These are phyloP conservation scores for Citropsis articulata DNA, from an alignment of 345 rosid genomes.

Conservation along the genomic window DNA sequence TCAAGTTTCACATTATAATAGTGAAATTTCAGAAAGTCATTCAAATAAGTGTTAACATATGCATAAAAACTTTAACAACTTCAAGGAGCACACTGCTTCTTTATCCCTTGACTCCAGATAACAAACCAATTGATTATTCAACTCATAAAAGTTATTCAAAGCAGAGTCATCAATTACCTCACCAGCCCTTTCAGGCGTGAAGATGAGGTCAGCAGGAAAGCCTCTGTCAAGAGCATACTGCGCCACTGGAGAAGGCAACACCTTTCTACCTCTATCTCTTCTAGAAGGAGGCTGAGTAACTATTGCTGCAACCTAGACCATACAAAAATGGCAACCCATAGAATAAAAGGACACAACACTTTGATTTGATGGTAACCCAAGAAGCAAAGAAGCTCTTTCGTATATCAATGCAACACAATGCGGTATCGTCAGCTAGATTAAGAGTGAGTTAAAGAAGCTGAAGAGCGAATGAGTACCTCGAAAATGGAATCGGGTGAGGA, in stretches of 20 bases:
- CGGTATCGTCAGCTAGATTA: background rate
- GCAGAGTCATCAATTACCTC: conserved; percentile 49
- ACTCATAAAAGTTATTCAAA: conserved; percentile 7
- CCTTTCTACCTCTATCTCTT: conserved; percentile 76
- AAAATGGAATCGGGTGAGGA: conserved; percentile 58
- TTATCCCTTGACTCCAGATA: background rate
- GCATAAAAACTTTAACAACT: background rate
- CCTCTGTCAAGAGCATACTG: conserved; percentile 78
- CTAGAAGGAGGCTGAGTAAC: conserved; percentile 89
- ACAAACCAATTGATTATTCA: background rate
- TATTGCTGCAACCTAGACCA: conserved; percentile 77
- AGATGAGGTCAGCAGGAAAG: conserved; percentile 71
- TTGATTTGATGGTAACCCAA: background rate
- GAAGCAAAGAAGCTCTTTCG: background rate
- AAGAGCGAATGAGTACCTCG: conserved; percentile 42
- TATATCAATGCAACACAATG: background rate
- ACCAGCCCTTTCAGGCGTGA: conserved; percentile 83
- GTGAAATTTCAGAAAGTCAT: background rate
- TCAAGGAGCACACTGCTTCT: background rate
- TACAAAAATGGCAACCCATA: background rate
- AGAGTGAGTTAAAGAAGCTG: background rate
- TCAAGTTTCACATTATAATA: background rate
- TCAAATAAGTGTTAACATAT: background rate
- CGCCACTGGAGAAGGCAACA: conserved; percentile 81
- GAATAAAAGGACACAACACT: background rate